Base-by-base conservation (phyloP, 192 early-diverging fungal genomes). In the Geranomyces variabilis region DNA sequence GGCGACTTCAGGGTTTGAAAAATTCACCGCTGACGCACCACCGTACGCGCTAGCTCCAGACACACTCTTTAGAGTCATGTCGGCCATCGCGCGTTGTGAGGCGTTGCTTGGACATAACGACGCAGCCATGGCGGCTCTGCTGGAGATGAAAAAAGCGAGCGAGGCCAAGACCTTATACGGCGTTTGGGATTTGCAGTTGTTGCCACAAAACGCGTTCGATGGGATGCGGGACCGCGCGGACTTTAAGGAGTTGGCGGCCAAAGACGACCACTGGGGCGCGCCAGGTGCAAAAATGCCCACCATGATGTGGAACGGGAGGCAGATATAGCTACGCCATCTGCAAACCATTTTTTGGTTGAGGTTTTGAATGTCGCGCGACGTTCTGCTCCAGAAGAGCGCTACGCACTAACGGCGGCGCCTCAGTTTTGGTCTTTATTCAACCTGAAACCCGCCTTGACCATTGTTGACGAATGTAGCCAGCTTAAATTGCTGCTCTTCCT, bases 251-350 rank as follows among this genome's bases (percentile, higher is more conserved):
- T 19, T 47, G 46, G 19, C 19, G 46, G 46, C 46, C 46, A 47
- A 47, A 47, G 46, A 47, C 46, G 46, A 47, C 46, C 46, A 47
- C 46, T 47, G 46, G 46, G 46, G 46, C 19, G 46, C 46, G 46
- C 46, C 46, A 14, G 46, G 46, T 47, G 46, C 46, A 47, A 47
- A 47, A 47, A 47, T 47, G 46, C 46, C 46, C 19, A 47, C 46
- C 46, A 14, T 47, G 46, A 47, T 47, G 46, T 47, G 46, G 46
- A 47, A 47, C 19, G 46, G 46, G 46, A 12, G 19, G 46, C 12
- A 47, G 46, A 19, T 47, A 14, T 47, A n/a, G n/a, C n/a, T n/a
- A n/a, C n/a, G n/a, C n/a, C n/a, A n/a, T n/a, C n/a, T n/a, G n/a
- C n/a, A n/a, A n/a, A n/a, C n/a, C n/a, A n/a, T n/a, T n/a, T n/a